phyloP scores from a whole-genome alignment of 108 stramenopile species.

The Ochromonas danica region DNA sequence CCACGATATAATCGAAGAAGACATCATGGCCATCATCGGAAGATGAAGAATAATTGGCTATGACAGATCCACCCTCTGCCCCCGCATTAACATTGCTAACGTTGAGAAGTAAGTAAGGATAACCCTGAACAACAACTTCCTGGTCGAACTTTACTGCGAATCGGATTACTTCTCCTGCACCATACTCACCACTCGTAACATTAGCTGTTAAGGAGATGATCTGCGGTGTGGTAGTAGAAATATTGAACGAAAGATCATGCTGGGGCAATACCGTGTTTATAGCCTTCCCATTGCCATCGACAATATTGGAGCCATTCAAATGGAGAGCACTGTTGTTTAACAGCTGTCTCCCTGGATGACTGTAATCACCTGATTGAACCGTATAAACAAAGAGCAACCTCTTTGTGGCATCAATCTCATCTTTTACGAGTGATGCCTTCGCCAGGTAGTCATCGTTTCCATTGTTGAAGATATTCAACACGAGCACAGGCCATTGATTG shows the following conservation, averaged over 20 bases:
- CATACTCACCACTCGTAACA: constrained; percentile 9
- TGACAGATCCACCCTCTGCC: background rate
- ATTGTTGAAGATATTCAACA: background rate
- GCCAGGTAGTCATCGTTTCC: background rate
- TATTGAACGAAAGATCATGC: background rate
- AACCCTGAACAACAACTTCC: background rate
- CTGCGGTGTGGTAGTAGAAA: background rate
- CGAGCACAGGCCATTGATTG: background rate
- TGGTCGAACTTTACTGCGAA: constrained; percentile 10
- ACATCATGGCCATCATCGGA: background rate
- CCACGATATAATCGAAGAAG: constrained; percentile 19
- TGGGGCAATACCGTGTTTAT: background rate
- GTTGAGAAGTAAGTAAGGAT: constrained; percentile 19
- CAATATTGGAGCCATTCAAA: background rate
- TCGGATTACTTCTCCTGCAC: background rate
- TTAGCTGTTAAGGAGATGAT: background rate
- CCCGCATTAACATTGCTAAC: background rate
- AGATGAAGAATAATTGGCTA: background rate
- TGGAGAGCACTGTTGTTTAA: background rate
- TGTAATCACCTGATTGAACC: background rate
- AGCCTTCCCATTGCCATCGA: constrained; percentile 33
- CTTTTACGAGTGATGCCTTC: background rate
- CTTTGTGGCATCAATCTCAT: background rate
- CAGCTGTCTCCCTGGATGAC: background rate
- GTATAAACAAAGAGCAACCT: background rate